Evolutionary conservation across 371 early-diverging fungal genomes (phyloP).

Genomic region (Mortierella sp.): DNA sequence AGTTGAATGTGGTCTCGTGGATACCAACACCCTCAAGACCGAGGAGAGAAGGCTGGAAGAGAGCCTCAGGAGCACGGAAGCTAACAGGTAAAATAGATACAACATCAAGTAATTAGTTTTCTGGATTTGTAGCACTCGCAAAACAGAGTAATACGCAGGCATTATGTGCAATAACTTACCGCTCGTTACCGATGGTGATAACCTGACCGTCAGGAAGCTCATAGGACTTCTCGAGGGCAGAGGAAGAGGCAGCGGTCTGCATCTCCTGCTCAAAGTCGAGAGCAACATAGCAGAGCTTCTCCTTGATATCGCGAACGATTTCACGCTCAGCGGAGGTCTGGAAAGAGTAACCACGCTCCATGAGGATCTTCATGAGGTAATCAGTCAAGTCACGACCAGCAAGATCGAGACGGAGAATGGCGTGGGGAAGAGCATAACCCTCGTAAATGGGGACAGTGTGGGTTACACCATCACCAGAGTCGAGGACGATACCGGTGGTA

Average conservation of each 20-base stretch:
- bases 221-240: slow-evolving; percentile 66
- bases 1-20: slow-evolving; percentile 91
- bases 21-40: slow-evolving; percentile 93
- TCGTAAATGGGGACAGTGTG: slow-evolving; percentile 96
- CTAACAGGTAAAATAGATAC: slow-evolving; percentile 28
- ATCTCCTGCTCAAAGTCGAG: slow-evolving; percentile 90
- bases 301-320: slow-evolving; percentile 94
- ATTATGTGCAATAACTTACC: no score
- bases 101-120: no score
- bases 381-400: slow-evolving; percentile 96
- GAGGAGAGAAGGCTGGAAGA: slow-evolving; percentile 89
- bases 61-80: slow-evolving; percentile 85
- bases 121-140: no score
- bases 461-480: slow-evolving; percentile 95
- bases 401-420: slow-evolving; percentile 92
- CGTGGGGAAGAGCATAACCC: slow-evolving; percentile 95
- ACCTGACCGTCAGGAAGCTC: slow-evolving; percentile 95
- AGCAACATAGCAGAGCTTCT: slow-evolving; percentile 94
- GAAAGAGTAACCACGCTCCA: slow-evolving; percentile 91
- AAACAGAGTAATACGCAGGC: no score
- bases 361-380: slow-evolving; percentile 86
- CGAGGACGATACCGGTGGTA: slow-evolving; percentile 96
- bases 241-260: slow-evolving; percentile 77
- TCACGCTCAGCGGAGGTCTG: slow-evolving; percentile 95
- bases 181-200: slow-evolving; percentile 34